Percentiles rank a stretch among this genome's conserved stretches.
phyloP scores from a whole-genome alignment of 352 stramenopile species.

The Phytophthora hibernalis region DNA sequence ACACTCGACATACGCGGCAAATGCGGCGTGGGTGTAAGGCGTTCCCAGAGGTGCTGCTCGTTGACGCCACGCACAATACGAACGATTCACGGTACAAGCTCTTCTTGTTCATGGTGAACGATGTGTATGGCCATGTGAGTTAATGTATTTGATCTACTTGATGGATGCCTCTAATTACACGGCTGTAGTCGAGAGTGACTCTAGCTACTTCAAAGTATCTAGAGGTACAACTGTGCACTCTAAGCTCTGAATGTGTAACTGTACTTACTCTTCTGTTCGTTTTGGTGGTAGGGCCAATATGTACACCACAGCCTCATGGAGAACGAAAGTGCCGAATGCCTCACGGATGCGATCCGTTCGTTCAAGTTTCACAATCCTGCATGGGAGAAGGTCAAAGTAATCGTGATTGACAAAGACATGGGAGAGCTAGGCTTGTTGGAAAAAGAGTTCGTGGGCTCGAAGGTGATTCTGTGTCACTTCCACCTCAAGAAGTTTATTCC shows the following conservation, averaged over 20 bases:
- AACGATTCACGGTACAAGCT: constrained; percentile 6
- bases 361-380: constrained; percentile 7
- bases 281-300: constrained; percentile 7
- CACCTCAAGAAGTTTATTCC: no score
- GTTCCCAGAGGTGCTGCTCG: constrained; percentile 6
- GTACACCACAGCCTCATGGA: constrained; percentile 8
- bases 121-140: no score
- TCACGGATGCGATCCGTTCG: constrained; percentile 2
- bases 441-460: no score
- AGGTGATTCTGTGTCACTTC: no score
- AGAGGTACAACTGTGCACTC: not conserved
- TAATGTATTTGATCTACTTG: no score
- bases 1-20: constrained; percentile 1
- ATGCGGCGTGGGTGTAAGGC: constrained; percentile 2
- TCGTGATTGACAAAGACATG: no score
- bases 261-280: no score
- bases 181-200: not conserved
- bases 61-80: constrained; percentile 12
- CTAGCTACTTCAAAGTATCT: not conserved
- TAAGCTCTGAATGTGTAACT: not conserved
- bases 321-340: constrained; percentile 8
- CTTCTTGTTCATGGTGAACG: no score
- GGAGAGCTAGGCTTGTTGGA: no score
- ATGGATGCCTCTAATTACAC: no score
- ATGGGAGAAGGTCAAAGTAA: no score